Conservation (phyloP, 495 filamentous ascomycete species). For the Aspergillus cavernicola region DNA sequence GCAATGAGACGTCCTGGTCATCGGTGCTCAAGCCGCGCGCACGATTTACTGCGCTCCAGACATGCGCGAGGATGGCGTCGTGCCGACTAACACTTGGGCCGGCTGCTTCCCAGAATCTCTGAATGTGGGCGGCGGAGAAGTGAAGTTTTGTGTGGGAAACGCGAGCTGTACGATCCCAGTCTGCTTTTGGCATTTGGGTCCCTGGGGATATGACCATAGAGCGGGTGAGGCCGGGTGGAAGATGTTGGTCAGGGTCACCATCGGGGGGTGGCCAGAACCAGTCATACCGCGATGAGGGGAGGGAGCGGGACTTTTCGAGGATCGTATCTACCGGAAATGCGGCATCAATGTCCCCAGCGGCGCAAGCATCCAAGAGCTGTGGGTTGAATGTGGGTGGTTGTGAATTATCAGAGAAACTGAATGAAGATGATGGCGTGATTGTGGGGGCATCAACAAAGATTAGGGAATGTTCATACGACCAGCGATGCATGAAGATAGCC, state of each 20-base stretch:
- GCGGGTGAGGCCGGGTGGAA: neutral
- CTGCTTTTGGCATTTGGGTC: conserved; percentile 23
- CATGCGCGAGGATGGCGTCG: conserved; percentile 31
- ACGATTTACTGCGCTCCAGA: conserved; percentile 28
- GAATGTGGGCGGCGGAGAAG: conserved; percentile 18
- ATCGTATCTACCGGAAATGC: conserved; percentile 15
- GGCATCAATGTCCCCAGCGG: conserved; percentile 29
- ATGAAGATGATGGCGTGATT: neutral
- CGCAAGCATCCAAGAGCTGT: conserved; percentile 21
- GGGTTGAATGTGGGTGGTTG: conserved; percentile 27
- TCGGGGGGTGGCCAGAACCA: conserved; percentile 10
- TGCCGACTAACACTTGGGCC: conserved; percentile 12
- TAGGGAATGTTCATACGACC: conserved; percentile 28
- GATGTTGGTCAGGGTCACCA: neutral
- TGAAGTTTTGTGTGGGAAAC: conserved; percentile 25
- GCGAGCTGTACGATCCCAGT: conserved; percentile 21
- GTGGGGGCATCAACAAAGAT: conserved; percentile 4
- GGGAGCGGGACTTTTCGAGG: conserved; percentile 10
- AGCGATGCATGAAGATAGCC: conserved; percentile 44
- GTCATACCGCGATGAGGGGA: conserved; percentile 31
- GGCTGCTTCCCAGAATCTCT: conserved; percentile 13
- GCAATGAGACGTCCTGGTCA: neutral
- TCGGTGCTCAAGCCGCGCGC: conserved; percentile 15
- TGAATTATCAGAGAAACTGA: neutral
- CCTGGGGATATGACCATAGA: conserved; percentile 5